Conservation (phyloP, 352 stramenopile species). For the Phytopythium mirpurense region DNA sequence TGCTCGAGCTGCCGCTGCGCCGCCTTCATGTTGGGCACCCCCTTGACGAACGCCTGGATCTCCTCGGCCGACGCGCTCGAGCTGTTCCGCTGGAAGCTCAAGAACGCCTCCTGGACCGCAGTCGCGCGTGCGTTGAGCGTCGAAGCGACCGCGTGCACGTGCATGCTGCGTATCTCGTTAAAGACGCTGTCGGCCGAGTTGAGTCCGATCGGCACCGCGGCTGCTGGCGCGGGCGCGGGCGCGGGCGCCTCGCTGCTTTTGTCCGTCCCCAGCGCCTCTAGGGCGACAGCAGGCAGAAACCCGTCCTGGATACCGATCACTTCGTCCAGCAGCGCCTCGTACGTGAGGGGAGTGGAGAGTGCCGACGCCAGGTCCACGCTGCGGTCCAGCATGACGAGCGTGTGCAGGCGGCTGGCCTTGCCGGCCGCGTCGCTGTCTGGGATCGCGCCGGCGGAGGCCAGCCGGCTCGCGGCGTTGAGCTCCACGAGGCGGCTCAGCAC, state of each 20-base stretch:
- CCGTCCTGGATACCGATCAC: conserved; percentile 57
- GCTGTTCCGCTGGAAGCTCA: conserved; percentile 46
- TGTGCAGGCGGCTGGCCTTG: conserved; percentile 30
- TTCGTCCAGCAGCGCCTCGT: conserved; percentile 66
- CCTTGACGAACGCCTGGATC: conserved; percentile 70
- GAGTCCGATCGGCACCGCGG: conserved; percentile 27
- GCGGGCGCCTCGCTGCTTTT: neutral
- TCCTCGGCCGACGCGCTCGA: conserved; percentile 40
- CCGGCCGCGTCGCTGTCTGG: neutral
- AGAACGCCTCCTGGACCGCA: conserved; percentile 45
- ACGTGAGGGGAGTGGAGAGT: conserved; percentile 64
- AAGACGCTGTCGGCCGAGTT: conserved; percentile 61
- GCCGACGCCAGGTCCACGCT: conserved; percentile 63
- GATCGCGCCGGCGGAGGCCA: neutral
- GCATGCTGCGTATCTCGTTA: conserved; percentile 53
- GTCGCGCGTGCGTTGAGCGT: conserved; percentile 46
- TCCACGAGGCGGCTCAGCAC: conserved; percentile 66
- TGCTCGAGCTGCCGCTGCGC: conserved; percentile 48
- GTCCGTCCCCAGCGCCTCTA: neutral
- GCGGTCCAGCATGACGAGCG: conserved; percentile 69
- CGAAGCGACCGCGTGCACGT: conserved; percentile 46
- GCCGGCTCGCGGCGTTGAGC: conserved; percentile 20
- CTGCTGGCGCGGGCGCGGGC: neutral
- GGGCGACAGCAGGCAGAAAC: conserved; percentile 39
- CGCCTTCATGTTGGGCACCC: conserved; percentile 51